These are phyloP conservation scores for Fraxinus americana DNA, from an alignment of 257 asterid genomes.

Conservation along the genomic window DNA sequence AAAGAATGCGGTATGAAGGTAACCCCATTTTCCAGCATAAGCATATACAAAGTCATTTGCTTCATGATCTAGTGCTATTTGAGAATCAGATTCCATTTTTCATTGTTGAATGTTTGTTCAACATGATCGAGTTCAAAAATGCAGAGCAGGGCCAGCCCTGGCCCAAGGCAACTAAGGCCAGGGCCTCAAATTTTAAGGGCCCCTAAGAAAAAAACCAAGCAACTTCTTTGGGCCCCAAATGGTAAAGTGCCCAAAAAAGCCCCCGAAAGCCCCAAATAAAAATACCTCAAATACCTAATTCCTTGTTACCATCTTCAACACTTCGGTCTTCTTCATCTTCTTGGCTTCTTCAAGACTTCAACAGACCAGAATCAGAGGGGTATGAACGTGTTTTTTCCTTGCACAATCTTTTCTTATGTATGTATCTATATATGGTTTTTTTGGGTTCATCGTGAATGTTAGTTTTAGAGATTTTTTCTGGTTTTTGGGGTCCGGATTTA, in stretches of 20 bases:
- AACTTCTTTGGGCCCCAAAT: too few relatives aligned
- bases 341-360: too few relatives aligned
- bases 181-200: too few relatives aligned
- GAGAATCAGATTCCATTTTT: slow-evolving; percentile 12
- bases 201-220: too few relatives aligned
- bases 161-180: too few relatives aligned
- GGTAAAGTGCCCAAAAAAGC: too few relatives aligned
- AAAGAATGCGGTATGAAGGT: background rate
- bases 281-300: too few relatives aligned
- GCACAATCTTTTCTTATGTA: background rate
- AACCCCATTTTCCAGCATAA: slow-evolving; percentile 9
- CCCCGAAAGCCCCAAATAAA: too few relatives aligned
- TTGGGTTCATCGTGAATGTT: background rate
- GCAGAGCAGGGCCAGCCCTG: background rate
- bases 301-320: too few relatives aligned
- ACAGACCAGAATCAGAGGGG: slow-evolving; percentile 23
- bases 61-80: background rate
- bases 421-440: background rate
- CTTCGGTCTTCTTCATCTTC: too few relatives aligned
- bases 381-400: background rate
- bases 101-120: background rate
- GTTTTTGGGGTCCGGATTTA: background rate
- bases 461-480: background rate
- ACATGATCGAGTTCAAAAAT: background rate
- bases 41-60: background rate